Percentiles rank a stretch among this genome's conserved stretches.
Evolutionary conservation across 2,329 filamentous ascomycete genomes (phyloP).

Genomic region (Huntiella abstrusa): DNA sequence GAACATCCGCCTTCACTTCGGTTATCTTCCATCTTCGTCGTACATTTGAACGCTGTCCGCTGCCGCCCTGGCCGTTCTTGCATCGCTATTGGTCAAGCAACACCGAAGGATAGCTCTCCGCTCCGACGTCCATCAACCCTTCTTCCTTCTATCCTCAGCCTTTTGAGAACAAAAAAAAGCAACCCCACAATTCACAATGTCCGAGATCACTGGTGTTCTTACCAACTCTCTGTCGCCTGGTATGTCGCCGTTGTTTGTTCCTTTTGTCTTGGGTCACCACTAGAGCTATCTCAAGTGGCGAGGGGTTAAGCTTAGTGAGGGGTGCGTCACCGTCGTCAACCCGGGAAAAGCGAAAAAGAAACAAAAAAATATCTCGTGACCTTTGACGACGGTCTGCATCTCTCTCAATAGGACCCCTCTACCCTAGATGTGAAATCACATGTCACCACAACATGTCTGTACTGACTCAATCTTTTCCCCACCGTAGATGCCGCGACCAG

Average conservation of each 20-base stretch:
- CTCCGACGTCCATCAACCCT: constrained; percentile 4
- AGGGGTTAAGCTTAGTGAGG: too few species aligned
- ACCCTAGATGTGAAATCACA: background rate
- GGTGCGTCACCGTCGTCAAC: too few species aligned
- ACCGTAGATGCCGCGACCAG: constrained; percentile 59
- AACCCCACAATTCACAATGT: constrained; percentile 39
- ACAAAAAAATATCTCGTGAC: too few species aligned
- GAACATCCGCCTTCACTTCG: too few species aligned
- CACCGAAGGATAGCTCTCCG: constrained; percentile 3
- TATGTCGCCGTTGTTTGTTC: constrained; percentile 28
- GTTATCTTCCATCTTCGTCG: too few species aligned
- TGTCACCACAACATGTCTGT: background rate
- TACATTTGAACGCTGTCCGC: background rate
- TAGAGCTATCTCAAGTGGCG: too few species aligned
- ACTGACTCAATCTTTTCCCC: background rate
- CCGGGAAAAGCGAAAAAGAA: too few species aligned
- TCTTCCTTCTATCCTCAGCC: constrained; percentile 1
- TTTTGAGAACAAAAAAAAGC: constrained; percentile 9
- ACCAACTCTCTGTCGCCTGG: constrained; percentile 89
- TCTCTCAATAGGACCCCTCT: background rate
- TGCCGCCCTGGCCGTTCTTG: constrained; percentile 1
- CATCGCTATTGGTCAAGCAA: constrained; percentile 4
- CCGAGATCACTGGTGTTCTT: constrained; percentile 97
- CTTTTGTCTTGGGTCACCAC: too few species aligned
- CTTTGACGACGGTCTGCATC: background rate